phyloP scores from a whole-genome alignment of 2,329 filamentous ascomycete genomes.

The Penicillium sp. region DNA sequence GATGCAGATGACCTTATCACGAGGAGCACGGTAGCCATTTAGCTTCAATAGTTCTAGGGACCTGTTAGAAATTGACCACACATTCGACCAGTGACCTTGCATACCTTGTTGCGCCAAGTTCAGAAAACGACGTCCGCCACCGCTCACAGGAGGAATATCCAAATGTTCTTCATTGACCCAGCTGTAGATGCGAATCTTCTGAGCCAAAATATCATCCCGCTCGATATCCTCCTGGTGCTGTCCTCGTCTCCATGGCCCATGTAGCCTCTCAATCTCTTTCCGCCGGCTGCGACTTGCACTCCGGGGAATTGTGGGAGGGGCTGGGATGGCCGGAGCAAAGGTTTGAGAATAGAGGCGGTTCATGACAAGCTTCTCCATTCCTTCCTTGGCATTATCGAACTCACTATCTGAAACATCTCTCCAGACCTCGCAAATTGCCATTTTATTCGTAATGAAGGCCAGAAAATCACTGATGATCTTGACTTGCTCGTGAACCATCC shows the following conservation, averaged over 20 bases:
- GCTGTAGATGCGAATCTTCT: constrained; percentile 95
- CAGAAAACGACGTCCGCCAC: constrained; percentile 85
- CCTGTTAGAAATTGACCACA: constrained; percentile 23
- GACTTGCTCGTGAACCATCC: constrained; percentile 99
- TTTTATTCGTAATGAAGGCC: constrained; percentile 96
- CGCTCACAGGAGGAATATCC: constrained; percentile 81
- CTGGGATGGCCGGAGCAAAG: constrained; percentile 88
- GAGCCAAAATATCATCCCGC: constrained; percentile 88
- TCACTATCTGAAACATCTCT: constrained; percentile 91
- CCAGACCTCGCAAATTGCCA: constrained; percentile 97
- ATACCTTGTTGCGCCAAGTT: constrained; percentile 81
- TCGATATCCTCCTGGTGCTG: constrained; percentile 99
- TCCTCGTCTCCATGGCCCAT: constrained; percentile 81
- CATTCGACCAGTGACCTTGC: constrained; percentile 9
- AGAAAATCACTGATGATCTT: constrained; percentile 98
- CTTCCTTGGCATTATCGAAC: constrained; percentile 96
- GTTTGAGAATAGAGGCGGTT: constrained; percentile 94
- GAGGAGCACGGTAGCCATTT: constrained; percentile 91
- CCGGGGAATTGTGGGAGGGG: constrained; percentile 66
- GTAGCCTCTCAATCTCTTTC: constrained; percentile 65
- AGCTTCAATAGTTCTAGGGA: constrained; percentile 86
- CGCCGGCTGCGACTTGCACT: constrained; percentile 63
- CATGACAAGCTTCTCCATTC: constrained; percentile 99
- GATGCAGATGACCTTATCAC: constrained; percentile 98
- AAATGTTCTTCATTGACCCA: constrained; percentile 94